Base-by-base conservation (phyloP, 1,284 basidiomycete genomes). In the Paramarasmius palmivorus region DNA sequence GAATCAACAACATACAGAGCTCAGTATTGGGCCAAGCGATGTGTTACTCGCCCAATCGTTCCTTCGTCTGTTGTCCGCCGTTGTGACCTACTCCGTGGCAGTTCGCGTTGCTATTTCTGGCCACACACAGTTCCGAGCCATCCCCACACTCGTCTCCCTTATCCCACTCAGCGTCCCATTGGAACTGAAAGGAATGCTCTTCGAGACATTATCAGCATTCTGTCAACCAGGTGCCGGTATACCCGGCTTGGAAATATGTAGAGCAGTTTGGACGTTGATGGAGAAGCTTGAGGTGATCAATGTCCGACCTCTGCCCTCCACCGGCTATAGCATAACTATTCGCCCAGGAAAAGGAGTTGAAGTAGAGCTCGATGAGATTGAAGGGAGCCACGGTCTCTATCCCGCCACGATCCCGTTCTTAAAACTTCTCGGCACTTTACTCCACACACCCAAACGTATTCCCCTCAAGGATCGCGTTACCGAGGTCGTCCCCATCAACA, bases 371-470 rank as follows among this genome's bases (percentile, higher is more conserved):
- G 93, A 95, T 60, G 86, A 93, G 61, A 84, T 94, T 48, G 95
- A 99, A 71, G 77, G 89, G 10, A 78, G 82, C 4, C 83, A 88
- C 63, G 83, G 84, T 64, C 67, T 86, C 49, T 98, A 95, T 68
- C 93, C 94, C 0, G 83, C 91, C 4, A 95, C 94, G 0, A 88
- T 93, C 10, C 88, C 93, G 0, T 96, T 98, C 73, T 73, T 98
- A 51, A 83, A 83, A 56, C 82, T 98, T 52, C 82, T 99, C 53
- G 82, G 83, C 53, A 88, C 90, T 0, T 78, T 98, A 50, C 78
- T 92, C 32, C 90, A 93, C 68, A 84, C 90, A 3, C 81, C 86
- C 0, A 91, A 90, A 67, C 80, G 81, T 40, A 73, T 86, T 4
- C 79, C 82, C 0, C 62, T 86, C 26, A 78, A 81, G 51, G 82